Percentiles rank a stretch among this genome's conserved stretches.
These are phyloP conservation scores for Blastobotrys persicus DNA, from an alignment of 1,139 yeast species.

Conservation along the genomic window DNA sequence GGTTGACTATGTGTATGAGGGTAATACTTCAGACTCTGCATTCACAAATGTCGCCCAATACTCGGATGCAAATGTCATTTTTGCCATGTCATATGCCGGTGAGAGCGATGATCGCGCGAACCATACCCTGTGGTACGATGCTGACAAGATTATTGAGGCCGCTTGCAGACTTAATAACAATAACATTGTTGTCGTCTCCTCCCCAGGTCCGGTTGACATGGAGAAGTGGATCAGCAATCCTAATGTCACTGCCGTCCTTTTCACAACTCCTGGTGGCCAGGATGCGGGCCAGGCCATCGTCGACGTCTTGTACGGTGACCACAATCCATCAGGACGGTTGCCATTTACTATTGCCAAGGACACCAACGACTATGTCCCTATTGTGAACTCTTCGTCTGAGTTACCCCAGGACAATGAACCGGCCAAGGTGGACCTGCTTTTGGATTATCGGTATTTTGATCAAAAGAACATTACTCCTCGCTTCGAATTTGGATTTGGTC, in stretches of 20 bases:
- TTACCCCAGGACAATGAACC: conserved; percentile 8
- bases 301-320: conserved; percentile 55
- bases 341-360: conserved; percentile 63
- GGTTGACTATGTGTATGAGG: conserved; percentile 21
- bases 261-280: conserved; percentile 59
- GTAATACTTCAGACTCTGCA: neutral
- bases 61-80: conserved; percentile 53
- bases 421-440: conserved; percentile 19
- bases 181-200: conserved; percentile 55
- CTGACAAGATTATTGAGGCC: conserved; percentile 51
- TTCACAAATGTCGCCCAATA: conserved; percentile 46
- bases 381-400: conserved; percentile 43
- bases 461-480: conserved; percentile 55
- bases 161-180: conserved; percentile 51
- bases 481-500: conserved; percentile 61
- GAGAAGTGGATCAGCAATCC: conserved; percentile 59
- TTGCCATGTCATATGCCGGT: conserved; percentile 49
- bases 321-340: conserved; percentile 58
- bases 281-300: conserved; percentile 49
- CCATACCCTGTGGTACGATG: conserved; percentile 56
- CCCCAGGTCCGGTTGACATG: conserved; percentile 60
- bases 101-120: conserved; percentile 61
- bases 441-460: conserved; percentile 57
- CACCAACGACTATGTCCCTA: conserved; percentile 52
- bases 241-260: conserved; percentile 56